These are phyloP conservation scores for Neonectria neomacrospora DNA, from an alignment of 2,329 filamentous ascomycete species.

Conservation along the genomic window DNA sequence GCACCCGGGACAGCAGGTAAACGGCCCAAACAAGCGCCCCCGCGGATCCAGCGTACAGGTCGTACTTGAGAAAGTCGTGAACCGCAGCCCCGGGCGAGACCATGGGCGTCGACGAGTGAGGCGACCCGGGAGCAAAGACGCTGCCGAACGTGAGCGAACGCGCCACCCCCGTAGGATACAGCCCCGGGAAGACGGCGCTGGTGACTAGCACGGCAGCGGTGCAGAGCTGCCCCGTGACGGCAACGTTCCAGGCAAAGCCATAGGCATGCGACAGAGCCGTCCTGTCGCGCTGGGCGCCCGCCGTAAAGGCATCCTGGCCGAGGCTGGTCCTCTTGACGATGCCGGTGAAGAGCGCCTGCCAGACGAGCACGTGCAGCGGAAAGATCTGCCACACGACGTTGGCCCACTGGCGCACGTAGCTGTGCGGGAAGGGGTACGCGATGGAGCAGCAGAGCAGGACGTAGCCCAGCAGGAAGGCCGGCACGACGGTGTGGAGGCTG, in stretches of 20 bases:
- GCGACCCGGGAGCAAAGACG: slow-evolving; percentile 36
- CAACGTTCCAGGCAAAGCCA: slow-evolving; percentile 41
- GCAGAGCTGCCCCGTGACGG: slow-evolving; percentile 38
- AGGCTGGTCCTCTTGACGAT: slow-evolving; percentile 37
- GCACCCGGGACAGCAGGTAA: slow-evolving; percentile 27
- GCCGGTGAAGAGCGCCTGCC: slow-evolving; percentile 31
- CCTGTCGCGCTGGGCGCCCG: slow-evolving; percentile 31
- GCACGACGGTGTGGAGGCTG: slow-evolving; percentile 32
- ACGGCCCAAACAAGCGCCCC: slow-evolving; percentile 36
- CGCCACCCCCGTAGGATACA: slow-evolving; percentile 36
- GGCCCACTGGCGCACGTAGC: slow-evolving; percentile 36
- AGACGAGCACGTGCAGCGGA: slow-evolving; percentile 33
- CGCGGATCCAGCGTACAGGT: slow-evolving; percentile 37
- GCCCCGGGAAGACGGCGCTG: slow-evolving; percentile 17
- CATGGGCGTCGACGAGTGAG: slow-evolving; percentile 35
- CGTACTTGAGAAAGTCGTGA: slow-evolving; percentile 43
- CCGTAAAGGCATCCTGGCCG: slow-evolving; percentile 33
- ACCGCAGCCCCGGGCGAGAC: slow-evolving; percentile 27
- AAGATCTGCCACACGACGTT: slow-evolving; percentile 39
- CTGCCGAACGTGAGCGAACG: slow-evolving; percentile 21
- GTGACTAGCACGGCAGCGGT: slow-evolving; percentile 33
- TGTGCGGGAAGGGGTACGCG: slow-evolving; percentile 34
- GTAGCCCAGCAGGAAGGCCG: slow-evolving; percentile 39
- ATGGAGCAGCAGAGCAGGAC: slow-evolving; percentile 33
- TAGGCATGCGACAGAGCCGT: slow-evolving; percentile 39